Percentiles rank a stretch among this genome's conserved stretches.
These are phyloP conservation scores for Guadua angustifolia DNA, from an alignment of 176 grass and related monocot species.

Conservation along the genomic window DNA sequence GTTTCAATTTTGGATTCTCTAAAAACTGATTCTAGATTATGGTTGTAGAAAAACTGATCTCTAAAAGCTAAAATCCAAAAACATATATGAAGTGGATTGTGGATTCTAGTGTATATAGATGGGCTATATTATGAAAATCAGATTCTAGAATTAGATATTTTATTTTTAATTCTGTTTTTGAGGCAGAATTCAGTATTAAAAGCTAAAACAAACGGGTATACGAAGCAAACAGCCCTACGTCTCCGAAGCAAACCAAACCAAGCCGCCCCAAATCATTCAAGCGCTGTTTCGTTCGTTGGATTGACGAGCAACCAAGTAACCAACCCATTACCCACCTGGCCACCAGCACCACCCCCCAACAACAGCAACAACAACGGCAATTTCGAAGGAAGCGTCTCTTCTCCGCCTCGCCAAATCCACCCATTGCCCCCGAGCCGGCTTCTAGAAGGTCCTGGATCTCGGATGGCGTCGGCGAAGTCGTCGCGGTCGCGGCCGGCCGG, in stretches of 20 bases:
- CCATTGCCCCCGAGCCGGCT: neutral
- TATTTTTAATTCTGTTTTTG: too few relatives aligned
- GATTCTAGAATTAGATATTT: too few relatives aligned
- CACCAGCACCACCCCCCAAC: neutral
- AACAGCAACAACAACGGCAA: neutral
- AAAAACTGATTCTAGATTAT: too few relatives aligned
- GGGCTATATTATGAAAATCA: too few relatives aligned
- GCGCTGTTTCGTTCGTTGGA: neutral
- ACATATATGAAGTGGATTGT: too few relatives aligned
- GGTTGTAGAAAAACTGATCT: too few relatives aligned
- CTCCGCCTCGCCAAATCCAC: conserved; percentile 1
- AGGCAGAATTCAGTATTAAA: too few relatives aligned
- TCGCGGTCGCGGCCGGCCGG: conserved; percentile 76
- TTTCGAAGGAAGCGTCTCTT: conserved; percentile 5
- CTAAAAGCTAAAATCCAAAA: too few relatives aligned
- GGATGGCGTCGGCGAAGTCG: conserved; percentile 82
- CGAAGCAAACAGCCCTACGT: too few relatives aligned
- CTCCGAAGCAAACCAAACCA: neutral
- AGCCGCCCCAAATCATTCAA: conserved; percentile 38
- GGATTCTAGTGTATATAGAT: too few relatives aligned
- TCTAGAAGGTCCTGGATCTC: conserved; percentile 40
- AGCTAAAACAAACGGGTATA: too few relatives aligned
- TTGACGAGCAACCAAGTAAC: conserved; percentile 44
- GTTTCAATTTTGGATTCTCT: too few relatives aligned
- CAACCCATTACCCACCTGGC: neutral